phyloP scores from a whole-genome alignment of 371 early-diverging fungal species.

The Mortierella sp. region DNA sequence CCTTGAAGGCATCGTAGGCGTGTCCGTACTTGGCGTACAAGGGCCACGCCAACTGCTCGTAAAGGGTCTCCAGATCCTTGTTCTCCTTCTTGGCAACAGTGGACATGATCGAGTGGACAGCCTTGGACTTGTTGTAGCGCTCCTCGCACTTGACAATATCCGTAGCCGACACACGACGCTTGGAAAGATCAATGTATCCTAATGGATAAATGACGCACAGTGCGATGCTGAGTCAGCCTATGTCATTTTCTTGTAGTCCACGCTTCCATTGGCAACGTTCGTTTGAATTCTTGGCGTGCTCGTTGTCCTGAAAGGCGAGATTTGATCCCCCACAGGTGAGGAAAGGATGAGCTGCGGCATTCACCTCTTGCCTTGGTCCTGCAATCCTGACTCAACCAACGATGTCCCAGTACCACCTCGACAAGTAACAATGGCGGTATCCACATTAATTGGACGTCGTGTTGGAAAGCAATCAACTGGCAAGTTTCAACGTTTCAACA shows the following conservation, averaged over 20 bases:
- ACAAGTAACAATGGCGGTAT: too few relatives aligned
- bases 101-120: constrained; percentile 86
- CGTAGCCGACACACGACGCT: constrained; percentile 97
- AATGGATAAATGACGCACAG: background rate
- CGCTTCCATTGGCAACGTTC: background rate
- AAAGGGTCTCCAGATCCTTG: constrained; percentile 86
- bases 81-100: constrained; percentile 93
- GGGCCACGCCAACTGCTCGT: constrained; percentile 97
- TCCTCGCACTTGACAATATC: constrained; percentile 96
- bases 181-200: constrained; percentile 99
- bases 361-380: background rate
- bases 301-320: background rate
- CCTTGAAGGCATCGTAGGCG: constrained; percentile 96
- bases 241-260: background rate
- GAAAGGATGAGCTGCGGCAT: background rate
- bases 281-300: background rate
- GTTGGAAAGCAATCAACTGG: background rate
- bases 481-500: background rate
- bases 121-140: constrained; percentile 95
- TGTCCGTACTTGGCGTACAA: constrained; percentile 97
- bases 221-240: background rate
- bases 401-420: too few relatives aligned
- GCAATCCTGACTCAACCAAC: background rate
- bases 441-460: background rate
- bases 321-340: background rate